Evolutionary conservation across 306 rosid genomes (phyloP).

Genomic region (Psophocarpus tetragonolobus): DNA sequence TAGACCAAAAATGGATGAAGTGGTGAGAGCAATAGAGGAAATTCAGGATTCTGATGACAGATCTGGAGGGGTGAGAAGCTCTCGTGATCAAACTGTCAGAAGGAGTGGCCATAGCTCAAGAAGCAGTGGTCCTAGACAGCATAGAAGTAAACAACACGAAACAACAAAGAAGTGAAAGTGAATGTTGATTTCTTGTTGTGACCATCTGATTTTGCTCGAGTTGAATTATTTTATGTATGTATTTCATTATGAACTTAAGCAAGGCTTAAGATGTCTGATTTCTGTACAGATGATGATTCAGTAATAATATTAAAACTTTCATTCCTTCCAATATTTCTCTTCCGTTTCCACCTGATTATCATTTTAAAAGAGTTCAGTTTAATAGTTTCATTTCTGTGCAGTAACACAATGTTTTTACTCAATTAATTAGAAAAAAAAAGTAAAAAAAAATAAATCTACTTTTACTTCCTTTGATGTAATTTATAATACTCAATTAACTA

Average conservation of each 20-base stretch:
- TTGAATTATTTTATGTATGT: constrained; percentile 23
- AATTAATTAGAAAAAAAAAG: too few relatives aligned
- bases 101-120: constrained; percentile 43
- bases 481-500: too few relatives aligned
- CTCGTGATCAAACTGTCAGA: constrained; percentile 32
- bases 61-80: constrained; percentile 28
- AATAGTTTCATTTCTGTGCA: too few relatives aligned
- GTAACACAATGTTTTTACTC: too few relatives aligned
- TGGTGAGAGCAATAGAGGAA: constrained; percentile 67
- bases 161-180: constrained; percentile 18
- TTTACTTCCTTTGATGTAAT: too few relatives aligned
- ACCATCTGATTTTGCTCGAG: constrained; percentile 40
- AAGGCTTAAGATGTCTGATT: constrained; percentile 23
- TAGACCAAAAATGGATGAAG: constrained; percentile 81
- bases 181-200: neutral
- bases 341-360: neutral
- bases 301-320: constrained; percentile 15
- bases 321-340: neutral
- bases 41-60: constrained; percentile 52
- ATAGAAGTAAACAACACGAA: constrained; percentile 35
- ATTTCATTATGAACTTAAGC: constrained; percentile 34
- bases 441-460: too few relatives aligned
- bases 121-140: constrained; percentile 36
- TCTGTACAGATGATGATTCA: constrained; percentile 52
- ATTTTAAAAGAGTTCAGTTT: too few relatives aligned